Evolutionary conservation across 176 grass and related monocot genomes (phyloP), one percentile per base, ranked within the genome.

Genomic region (Dactylis glomerata): DNA sequence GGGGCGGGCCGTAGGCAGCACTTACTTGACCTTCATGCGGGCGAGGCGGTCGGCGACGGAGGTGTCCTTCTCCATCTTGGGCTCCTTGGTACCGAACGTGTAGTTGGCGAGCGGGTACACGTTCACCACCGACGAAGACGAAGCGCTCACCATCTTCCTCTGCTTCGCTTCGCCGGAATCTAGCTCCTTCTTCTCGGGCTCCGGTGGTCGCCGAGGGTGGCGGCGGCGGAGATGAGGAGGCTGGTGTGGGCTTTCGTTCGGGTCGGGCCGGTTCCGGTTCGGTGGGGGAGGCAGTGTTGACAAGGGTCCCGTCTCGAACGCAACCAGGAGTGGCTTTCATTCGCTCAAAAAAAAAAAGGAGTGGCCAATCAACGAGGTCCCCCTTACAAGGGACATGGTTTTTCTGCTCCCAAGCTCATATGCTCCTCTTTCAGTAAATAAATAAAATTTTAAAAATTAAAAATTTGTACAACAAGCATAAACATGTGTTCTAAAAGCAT

Each of bases 31-130:
- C 84, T 97, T 97, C 95, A 97, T 97, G 41, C 95, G 92, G 68
- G 95, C 95, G 22, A 97, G 91, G 54, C 95, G 95, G 78, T 97
- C 95, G 76, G 95, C 92, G 87, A 97, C 95, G 87, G 95, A 97
- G 79, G 95, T 97, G 82, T 97, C 95, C 89, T 97, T 97, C 95
- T 97, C 95, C 92, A 97, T 93, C 85, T 97, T 97, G 55, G 95
- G 91, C 91, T 97, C 95, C 92, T 97, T 97, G 75, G 95, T 97
- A 41, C 95, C 95, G 89, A 97, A 97, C 46, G 95, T 97, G 90
- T 97, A 97, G 91, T 95, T 97, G 33, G 95, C 89, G 56, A 97
- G 95, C 41, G 92, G 95, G 95, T 97, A 97, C 33, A 91, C 88
- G 65, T 93, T 97, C 76, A 95, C 92, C 76, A 87, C 82, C 84